Base-by-base conservation (phyloP, 371 early-diverging fungal species). In the Quaeritorhiza haematococci region DNA sequence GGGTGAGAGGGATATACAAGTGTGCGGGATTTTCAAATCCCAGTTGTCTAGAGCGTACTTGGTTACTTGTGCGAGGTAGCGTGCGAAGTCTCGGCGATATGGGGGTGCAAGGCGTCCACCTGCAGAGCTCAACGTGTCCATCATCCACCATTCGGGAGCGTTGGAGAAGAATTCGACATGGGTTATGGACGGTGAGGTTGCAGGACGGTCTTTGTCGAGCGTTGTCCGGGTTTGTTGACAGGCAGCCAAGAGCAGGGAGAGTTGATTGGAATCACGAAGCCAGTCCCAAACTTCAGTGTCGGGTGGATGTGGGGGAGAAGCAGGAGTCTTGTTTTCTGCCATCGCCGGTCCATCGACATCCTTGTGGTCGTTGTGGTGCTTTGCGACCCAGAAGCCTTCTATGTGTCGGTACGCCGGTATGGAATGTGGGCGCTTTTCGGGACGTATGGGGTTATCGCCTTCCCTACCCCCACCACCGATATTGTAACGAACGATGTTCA, bases 101-200 rank as follows among this genome's bases (percentile, higher is more conserved):
- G 29, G 7, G 1, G 0, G 1, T n/a, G 27, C 21, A 1, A 64
- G 45, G 15, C 19, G 29, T 23, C 64, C 64, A 15, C 64, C 64
- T 2, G 55, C 50, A 30, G 51, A 41, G 26, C 33, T 41, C 17
- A 50, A 47, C 43, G 58, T 34, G 13, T 43, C n/a, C 0, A 59
- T 64, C 64, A 64, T 64, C 56, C 55, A 64, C 64, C 64, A 64
- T 56, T 56, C 53, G 5, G 64, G 64, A 21, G 64, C 64, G 27
- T 64, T 55, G 13, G 64, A 59, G 38, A 46, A 59, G 17, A 64
- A 56, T 47, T 64, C 64, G 10, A 64, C 28, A 15, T 34, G 29
- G 15, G 29, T 23, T 0, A 47, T 54, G 13, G 13, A 38, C 38
- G 38, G 38, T 13, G 19, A 38, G 38, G 13, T 38, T 38, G 38